A percentile compares a stretch with the other conserved stretches of the same genome.
Evolutionary conservation across 176 grass and related monocot genomes (phyloP).

Genomic region (Oryza meridionalis): DNA sequence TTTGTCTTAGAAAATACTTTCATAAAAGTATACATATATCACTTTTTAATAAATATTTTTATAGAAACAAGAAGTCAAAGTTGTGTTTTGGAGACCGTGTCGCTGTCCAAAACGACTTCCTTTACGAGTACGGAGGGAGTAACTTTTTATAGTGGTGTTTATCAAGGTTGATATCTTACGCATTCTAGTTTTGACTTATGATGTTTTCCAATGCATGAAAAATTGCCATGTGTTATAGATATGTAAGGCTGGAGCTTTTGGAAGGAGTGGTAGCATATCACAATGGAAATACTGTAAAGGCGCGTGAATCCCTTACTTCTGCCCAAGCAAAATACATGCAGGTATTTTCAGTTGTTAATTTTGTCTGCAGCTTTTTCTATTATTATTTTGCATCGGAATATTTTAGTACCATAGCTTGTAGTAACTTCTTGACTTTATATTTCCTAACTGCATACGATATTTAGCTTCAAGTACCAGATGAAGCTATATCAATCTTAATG

Average conservation of each 20-base stretch:
- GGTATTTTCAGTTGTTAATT: constrained; percentile 45
- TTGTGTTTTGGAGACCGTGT: too few relatives aligned
- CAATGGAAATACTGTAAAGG: constrained; percentile 68
- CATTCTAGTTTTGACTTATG: constrained; percentile 22
- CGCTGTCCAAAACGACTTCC: too few relatives aligned
- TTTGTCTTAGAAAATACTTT: too few relatives aligned
- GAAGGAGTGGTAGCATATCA: constrained; percentile 98
- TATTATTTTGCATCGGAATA: background rate
- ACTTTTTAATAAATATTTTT: too few relatives aligned
- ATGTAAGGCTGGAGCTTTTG: constrained; percentile 91
- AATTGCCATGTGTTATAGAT: constrained; percentile 56
- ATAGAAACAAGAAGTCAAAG: too few relatives aligned
- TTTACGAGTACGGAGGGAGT: too few relatives aligned
- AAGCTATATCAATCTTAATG: constrained; percentile 83
- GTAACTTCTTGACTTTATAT: constrained; percentile 6
- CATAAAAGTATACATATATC: too few relatives aligned
- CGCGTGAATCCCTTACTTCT: constrained; percentile 66
- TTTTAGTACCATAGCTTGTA: background rate
- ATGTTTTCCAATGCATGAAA: constrained; percentile 18
- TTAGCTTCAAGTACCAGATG: constrained; percentile 97
- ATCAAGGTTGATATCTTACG: background rate
- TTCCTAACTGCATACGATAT: constrained; percentile 24
- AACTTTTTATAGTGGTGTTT: constrained; percentile 13
- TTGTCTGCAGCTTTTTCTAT: background rate
- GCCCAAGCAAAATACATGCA: constrained; percentile 87